These are phyloP conservation scores for Ramichloridium luteum DNA, from an alignment of 2,329 filamentous ascomycete species.

Conservation along the genomic window DNA sequence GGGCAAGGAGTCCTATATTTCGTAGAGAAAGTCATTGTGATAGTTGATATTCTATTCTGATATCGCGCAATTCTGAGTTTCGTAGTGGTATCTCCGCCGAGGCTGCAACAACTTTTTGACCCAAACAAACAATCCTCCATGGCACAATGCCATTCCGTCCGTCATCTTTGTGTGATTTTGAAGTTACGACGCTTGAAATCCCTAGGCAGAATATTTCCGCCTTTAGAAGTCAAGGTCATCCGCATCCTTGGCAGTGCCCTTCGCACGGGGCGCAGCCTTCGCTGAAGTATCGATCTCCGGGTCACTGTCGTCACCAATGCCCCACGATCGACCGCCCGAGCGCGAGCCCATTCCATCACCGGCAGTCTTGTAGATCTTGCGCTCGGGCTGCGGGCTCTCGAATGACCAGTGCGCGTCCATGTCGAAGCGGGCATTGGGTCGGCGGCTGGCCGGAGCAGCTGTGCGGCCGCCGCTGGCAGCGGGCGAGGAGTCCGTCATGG, in stretches of 20 bases:
- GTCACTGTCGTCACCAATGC: conserved; percentile 42
- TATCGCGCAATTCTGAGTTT: too few species aligned
- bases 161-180: too few species aligned
- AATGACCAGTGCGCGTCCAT: conserved; percentile 10
- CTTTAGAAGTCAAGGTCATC: conserved; percentile 13
- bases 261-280: conserved; percentile 12
- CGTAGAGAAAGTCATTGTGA: too few species aligned
- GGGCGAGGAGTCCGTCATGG: conserved; percentile 54
- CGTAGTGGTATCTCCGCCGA: too few species aligned
- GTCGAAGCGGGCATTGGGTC: conserved; percentile 5
- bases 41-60: too few species aligned
- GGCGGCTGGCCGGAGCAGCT: conserved; percentile 1
- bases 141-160: too few species aligned
- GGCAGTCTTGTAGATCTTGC: conserved; percentile 28
- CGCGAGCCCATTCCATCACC: conserved; percentile 46
- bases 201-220: too few species aligned
- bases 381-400: conserved; percentile 9
- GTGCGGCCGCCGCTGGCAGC: conserved; percentile 16
- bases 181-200: too few species aligned
- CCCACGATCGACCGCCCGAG: conserved; percentile 37
- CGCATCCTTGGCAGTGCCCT: conserved; percentile 14
- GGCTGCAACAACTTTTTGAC: too few species aligned
- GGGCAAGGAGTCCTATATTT: too few species aligned
- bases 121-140: too few species aligned
- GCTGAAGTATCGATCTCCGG: conserved; percentile 20